Base-by-base conservation (phyloP, 2,329 filamentous ascomycete species). In the Orbilia blumenaviensis region DNA sequence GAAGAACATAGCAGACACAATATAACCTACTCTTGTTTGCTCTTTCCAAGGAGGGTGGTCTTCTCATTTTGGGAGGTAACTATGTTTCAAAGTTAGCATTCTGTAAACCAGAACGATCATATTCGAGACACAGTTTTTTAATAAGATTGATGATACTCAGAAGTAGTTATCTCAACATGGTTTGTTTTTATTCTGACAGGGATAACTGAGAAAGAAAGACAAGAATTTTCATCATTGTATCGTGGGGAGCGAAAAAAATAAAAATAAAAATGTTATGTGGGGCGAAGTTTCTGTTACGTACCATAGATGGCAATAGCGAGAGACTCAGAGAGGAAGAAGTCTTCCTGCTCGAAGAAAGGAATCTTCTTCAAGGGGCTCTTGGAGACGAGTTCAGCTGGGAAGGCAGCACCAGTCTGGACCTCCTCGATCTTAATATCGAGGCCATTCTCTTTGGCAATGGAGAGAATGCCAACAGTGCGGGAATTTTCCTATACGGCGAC, bases 61-160 rank as follows among this genome's bases (percentile, higher is more conserved):
- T 98, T 98, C 91, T 98, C 95, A 85, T 99, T 99, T 87, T 99
- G 95, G 81, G 95, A 98, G 82, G 95, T 93, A 84, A 99, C 95
- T 98, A 50, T 12, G 66, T 69, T 60, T 54, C 58, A 48, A 54
- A 42, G 58, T 76, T 41, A 76, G 72, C 41, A 52, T 44, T 14
- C 16, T 27, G n/a, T 61, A 34, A 14, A 21, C 48, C 42, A 3
- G 23, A 29, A 64, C 29, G 21, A 10, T 29, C 52, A 5, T n/a
- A 6, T 62, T 64, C 48, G 61, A 64, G 48, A 60, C 54, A 46
- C 61, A 73, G 25, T 77, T 60, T 58, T 69, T 78, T 78, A 80
- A 80, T 78, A 81, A 81, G 48, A 79, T 81, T 83, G 83, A 85
- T 36, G 46, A 68, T 67, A 69, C 72, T 93, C 90, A 93, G 90